A percentile compares a stretch with the other conserved stretches of the same genome.
Evolutionary conservation across 2,329 filamentous ascomycete genomes (phyloP).

Genomic region (Fusarium papillatum): DNA sequence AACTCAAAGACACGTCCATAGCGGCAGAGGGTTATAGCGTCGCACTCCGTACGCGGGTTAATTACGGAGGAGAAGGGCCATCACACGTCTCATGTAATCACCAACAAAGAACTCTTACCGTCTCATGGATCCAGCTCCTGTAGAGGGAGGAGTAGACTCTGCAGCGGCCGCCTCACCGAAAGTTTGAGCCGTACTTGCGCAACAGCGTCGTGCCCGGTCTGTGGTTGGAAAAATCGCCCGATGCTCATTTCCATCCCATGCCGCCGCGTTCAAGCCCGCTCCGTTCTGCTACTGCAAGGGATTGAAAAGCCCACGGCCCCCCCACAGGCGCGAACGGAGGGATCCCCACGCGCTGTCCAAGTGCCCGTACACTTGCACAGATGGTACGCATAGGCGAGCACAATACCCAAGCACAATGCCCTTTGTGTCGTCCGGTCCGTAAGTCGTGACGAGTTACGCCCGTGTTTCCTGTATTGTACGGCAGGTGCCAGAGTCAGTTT

Average conservation of each 20-base stretch:
- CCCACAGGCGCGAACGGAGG: slow-evolving; percentile 24
- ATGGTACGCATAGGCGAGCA: slow-evolving; percentile 33
- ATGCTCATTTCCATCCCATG: slow-evolving; percentile 42
- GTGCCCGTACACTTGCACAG: slow-evolving; percentile 22
- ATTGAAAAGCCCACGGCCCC: slow-evolving; percentile 23
- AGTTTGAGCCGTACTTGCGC: slow-evolving; percentile 28
- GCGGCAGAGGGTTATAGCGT: slow-evolving; percentile 17
- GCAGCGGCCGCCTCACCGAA: slow-evolving; percentile 36
- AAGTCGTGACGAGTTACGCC: slow-evolving; percentile 29
- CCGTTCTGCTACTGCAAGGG: slow-evolving; percentile 43
- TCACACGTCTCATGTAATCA: slow-evolving; percentile 32
- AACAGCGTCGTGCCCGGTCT: slow-evolving; percentile 15
- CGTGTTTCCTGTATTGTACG: slow-evolving; percentile 14
- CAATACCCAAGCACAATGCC: slow-evolving; percentile 23
- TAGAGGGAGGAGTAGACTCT: not conserved
- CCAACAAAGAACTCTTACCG: slow-evolving; percentile 22
- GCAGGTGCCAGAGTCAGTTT: slow-evolving; percentile 12
- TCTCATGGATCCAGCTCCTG: slow-evolving; percentile 31
- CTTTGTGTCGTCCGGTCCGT: slow-evolving; percentile 23
- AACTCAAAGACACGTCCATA: slow-evolving; percentile 18
- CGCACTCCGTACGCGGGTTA: slow-evolving; percentile 10
- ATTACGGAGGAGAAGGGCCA: slow-evolving; percentile 27
- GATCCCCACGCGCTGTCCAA: slow-evolving; percentile 23
- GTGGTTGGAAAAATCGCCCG: slow-evolving; percentile 18
- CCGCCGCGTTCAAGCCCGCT: slow-evolving; percentile 22